Base-by-base conservation (phyloP, 1,139 yeast genomes). In the Hansenula anomala region DNA sequence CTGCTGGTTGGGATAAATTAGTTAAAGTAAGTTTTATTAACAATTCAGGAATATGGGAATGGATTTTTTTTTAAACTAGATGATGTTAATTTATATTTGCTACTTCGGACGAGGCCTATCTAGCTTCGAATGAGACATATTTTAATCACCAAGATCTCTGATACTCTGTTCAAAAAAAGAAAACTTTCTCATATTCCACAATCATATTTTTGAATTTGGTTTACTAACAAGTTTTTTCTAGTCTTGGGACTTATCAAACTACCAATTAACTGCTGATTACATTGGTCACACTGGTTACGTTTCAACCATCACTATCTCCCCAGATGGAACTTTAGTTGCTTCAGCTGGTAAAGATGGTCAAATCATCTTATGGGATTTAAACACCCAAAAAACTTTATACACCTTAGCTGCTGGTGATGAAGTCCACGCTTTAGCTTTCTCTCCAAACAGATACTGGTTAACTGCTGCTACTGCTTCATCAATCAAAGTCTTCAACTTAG, bases 391-490 rank as follows among this genome's bases (percentile, higher is more conserved):
- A 69, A 85, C 92, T 66, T 79, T 90, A 66, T 92, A 89, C 95
- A 84, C 96, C 66, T 83, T 92, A 71, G 78, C 79, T 64, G 94
- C 96, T 60, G 88, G 94, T 70, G 94, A 92, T 66, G 98, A 92
- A 80, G 92, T 94, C 61, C 88, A 87, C 74, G 94, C 97, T 68
- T 83, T 92, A 69, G 95, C 97, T 64, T 94, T 92, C 96, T 90
- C 98, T 70, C 98, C 99, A 75, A 87, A 88, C 95, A 90, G 98
- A 85, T 94, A 88, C 94, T 92, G 98, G 98, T 87, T 94, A 72
- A 94, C 96, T 70, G 98, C 97, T 75, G 98, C 98, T 66, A 92
- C 99, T 63, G 78, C 96, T 58, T 75, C 96, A 59, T 94, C 97
- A 66, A 88, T 94, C 78, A 90, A 89, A 89, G 85, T 94, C 80